A percentile compares a stretch with the other conserved stretches of the same genome.
Evolutionary conservation across 305 asterid genomes (phyloP).

Genomic region (Fraxinus sp.): DNA sequence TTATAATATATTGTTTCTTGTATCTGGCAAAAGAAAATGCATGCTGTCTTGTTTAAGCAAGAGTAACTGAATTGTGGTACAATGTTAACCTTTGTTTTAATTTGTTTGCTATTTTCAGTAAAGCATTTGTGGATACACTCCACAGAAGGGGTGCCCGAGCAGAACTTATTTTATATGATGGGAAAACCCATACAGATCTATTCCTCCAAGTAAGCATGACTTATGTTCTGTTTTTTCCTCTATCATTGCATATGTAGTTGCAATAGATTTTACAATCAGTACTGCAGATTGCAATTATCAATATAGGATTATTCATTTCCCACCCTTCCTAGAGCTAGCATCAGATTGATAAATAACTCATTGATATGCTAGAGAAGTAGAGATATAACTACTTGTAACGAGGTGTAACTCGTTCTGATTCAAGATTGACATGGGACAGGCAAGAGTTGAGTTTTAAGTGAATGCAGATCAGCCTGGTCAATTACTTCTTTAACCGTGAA

Average conservation of each 20-base stretch:
- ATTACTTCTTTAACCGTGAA: not conserved
- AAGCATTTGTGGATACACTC: conserved; percentile 60
- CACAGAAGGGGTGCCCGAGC: conserved; percentile 62
- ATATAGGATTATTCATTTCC: not conserved
- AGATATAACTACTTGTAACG: not conserved
- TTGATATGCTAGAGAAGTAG: not conserved
- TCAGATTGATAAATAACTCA: not conserved
- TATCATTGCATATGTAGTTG: not conserved
- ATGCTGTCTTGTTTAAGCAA: not conserved
- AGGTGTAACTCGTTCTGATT: not conserved
- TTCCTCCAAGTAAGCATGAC: conserved; percentile 75
- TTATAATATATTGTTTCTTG: not conserved
- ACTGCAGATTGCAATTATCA: not conserved
- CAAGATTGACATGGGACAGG: not conserved
- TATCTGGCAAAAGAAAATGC: not conserved
- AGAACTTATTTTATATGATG: conserved; percentile 67
- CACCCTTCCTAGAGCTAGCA: not conserved
- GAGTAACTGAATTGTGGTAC: not conserved
- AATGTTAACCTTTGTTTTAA: not conserved
- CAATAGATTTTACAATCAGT: not conserved
- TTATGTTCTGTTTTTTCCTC: conserved; percentile 2
- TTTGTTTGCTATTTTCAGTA: conserved; percentile 46
- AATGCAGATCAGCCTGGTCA: not conserved
- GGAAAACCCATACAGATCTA: conserved; percentile 92
- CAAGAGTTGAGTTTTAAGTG: not conserved